These are phyloP conservation scores for Nemania sp. DNA, from an alignment of 2,329 filamentous ascomycete species.

Conservation along the genomic window DNA sequence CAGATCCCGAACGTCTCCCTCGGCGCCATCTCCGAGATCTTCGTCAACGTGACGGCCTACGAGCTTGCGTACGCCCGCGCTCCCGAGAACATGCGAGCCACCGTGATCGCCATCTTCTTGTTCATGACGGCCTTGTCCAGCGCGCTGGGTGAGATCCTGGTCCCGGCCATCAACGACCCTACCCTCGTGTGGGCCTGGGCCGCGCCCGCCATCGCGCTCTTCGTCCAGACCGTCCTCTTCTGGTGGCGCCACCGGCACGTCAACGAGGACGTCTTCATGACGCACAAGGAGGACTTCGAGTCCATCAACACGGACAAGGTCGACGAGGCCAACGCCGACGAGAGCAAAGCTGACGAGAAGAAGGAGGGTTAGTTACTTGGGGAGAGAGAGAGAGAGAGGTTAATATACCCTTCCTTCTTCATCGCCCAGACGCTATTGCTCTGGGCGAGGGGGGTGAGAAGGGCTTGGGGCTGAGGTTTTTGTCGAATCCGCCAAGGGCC, in stretches of 20 bases:
- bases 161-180: slow-evolving; percentile 49
- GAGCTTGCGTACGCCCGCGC: slow-evolving; percentile 73
- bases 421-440: background rate
- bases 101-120: slow-evolving; percentile 60
- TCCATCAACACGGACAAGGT: slow-evolving; percentile 7
- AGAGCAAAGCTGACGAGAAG: slow-evolving; percentile 22
- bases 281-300: slow-evolving; percentile 36
- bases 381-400: background rate
- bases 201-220: slow-evolving; percentile 51
- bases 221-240: slow-evolving; percentile 53
- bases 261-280: slow-evolving; percentile 54
- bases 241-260: slow-evolving; percentile 51
- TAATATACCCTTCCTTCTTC: background rate
- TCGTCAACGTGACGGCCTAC: slow-evolving; percentile 65
- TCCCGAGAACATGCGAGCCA: slow-evolving; percentile 65
- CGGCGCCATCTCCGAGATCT: slow-evolving; percentile 59
- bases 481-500: background rate
- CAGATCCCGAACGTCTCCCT: slow-evolving; percentile 56
- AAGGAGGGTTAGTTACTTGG: slow-evolving; percentile 11
- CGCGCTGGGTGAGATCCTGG: slow-evolving; percentile 52
- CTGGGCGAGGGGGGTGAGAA: background rate
- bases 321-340: background rate
- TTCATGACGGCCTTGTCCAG: slow-evolving; percentile 63
- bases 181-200: slow-evolving; percentile 45
- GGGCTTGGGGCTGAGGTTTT: background rate